Evolutionary conservation across 2,329 filamentous ascomycete genomes (phyloP).

Genomic region (Amylocarpus encephaloides): DNA sequence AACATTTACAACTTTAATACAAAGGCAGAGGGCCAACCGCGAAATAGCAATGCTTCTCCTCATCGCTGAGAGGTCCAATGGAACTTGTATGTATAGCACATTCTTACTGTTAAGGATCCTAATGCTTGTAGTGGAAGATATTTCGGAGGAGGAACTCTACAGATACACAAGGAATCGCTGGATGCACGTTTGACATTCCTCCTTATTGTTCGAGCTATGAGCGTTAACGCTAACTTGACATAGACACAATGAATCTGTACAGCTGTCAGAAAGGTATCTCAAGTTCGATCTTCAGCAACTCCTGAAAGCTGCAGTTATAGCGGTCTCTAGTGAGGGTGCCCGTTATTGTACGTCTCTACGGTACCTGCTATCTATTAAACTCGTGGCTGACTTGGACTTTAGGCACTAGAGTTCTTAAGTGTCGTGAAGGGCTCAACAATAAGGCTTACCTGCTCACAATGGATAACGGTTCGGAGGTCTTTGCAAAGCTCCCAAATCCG

Average conservation of each 20-base stretch:
- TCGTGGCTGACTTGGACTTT: not conserved
- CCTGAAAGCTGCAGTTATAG: constrained; percentile 3
- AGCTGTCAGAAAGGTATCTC: constrained; percentile 9
- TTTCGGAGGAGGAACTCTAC: constrained; percentile 4
- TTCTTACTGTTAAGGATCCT: no score
- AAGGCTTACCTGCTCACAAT: constrained; percentile 27
- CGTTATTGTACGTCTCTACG: constrained; percentile 9
- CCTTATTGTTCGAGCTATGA: no score
- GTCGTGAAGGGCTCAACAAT: constrained; percentile 26
- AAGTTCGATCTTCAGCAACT: constrained; percentile 11
- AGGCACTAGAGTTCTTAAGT: constrained; percentile 18
- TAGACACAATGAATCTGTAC: not conserved
- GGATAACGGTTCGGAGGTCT: constrained; percentile 18
- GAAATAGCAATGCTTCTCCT: no score
- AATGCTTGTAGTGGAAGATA: constrained; percentile 6
- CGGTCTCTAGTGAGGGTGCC: constrained; percentile 6
- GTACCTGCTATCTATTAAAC: no score
- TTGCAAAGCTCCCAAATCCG: constrained; percentile 17
- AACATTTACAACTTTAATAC: no score
- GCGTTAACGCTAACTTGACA: not conserved
- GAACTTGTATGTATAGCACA: no score
- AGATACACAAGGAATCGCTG: constrained; percentile 7
- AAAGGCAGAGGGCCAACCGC: no score
- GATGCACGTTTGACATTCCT: not conserved
- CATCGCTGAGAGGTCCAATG: no score